Conservation (phyloP, 2,329 filamentous ascomycete genomes). For the Aspergillus sp. region DNA sequence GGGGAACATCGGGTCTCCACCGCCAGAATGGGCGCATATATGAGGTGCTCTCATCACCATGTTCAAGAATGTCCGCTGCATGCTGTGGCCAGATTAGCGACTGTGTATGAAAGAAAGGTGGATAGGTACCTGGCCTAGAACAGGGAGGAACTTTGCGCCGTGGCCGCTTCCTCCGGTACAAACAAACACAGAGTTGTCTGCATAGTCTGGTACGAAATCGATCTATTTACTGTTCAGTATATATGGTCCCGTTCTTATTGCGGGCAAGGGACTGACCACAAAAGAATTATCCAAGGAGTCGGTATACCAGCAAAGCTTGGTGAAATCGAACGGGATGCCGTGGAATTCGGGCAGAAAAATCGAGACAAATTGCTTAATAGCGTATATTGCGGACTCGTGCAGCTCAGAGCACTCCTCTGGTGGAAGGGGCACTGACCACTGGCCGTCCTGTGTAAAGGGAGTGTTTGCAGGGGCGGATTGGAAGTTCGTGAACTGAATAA, state of each 20-base stretch:
- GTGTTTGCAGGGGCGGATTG: background rate
- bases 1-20: background rate
- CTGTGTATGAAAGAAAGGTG: background rate
- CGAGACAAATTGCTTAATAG: background rate
- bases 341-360: background rate
- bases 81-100: background rate
- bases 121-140: background rate
- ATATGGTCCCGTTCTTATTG: too few species aligned
- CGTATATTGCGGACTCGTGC: background rate
- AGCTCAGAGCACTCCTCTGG: background rate
- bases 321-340: background rate
- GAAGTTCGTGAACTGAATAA: background rate
- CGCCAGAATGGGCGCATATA: background rate
- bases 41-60: background rate
- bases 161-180: background rate
- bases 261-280: too few species aligned
- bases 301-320: background rate
- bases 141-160: background rate
- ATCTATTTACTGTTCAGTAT: background rate
- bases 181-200: background rate
- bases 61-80: background rate
- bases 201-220: background rate
- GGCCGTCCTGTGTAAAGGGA: background rate
- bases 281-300: background rate
- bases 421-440: background rate